Conservation (phyloP, 2,329 filamentous ascomycete species). For the Venturia pyrina region DNA sequence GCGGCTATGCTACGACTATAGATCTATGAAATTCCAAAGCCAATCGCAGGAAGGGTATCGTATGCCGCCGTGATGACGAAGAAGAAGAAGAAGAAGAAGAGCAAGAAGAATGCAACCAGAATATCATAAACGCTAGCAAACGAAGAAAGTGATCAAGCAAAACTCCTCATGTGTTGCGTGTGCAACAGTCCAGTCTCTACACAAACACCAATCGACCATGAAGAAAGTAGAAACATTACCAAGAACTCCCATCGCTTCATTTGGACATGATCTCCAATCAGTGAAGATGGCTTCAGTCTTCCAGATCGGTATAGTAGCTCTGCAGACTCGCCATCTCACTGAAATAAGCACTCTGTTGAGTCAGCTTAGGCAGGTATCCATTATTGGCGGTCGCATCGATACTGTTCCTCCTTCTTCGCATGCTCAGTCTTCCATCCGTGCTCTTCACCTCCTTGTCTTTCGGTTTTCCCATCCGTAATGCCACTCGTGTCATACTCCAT, state of each 20-base stretch:
- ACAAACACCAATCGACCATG: neutral
- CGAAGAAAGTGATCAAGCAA: neutral
- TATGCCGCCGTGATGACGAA: constrained; percentile 4
- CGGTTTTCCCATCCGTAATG: neutral
- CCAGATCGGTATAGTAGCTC: neutral
- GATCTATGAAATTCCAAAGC: neutral
- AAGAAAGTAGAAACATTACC: neutral
- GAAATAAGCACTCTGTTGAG: constrained; percentile 7
- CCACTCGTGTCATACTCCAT: constrained; percentile 5
- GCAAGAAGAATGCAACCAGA: neutral
- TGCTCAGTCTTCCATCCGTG: neutral
- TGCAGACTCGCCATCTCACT: constrained; percentile 3
- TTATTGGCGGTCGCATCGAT: neutral
- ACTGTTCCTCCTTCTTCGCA: neutral
- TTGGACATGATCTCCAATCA: neutral
- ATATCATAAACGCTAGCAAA: neutral
- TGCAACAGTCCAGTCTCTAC: neutral
- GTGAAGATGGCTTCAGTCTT: neutral
- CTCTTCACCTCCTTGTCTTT: neutral
- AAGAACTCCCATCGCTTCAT: neutral
- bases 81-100: neutral
- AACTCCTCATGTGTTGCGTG: neutral
- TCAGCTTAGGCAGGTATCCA: neutral
- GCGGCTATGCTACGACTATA: neutral
- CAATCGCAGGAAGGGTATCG: constrained; percentile 7